phyloP scores from a whole-genome alignment of 1,284 basidiomycete genomes.

The Fomitopsis betulina region DNA sequence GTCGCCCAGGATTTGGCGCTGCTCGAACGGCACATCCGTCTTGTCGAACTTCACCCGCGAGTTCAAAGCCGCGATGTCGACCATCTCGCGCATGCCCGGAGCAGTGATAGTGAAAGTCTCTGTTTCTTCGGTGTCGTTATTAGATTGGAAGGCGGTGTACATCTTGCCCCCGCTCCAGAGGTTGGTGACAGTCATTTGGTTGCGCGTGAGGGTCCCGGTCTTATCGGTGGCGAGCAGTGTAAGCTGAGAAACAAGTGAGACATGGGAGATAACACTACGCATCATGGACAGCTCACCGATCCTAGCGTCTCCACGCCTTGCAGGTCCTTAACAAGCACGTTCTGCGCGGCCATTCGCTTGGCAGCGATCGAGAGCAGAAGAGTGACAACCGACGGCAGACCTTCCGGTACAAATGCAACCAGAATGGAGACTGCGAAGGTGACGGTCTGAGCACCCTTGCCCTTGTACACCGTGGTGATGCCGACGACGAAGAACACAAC shows the following conservation, averaged over 20 bases:
- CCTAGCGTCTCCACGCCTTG: conserved; percentile 70
- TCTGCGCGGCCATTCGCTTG: conserved; percentile 67
- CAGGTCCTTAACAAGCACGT: conserved; percentile 66
- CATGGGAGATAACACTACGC: background rate
- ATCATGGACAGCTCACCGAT: background rate
- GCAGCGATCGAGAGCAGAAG: conserved; percentile 68
- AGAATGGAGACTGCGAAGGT: conserved; percentile 69
- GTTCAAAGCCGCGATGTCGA: conserved; percentile 60
- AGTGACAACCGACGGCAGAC: conserved; percentile 67
- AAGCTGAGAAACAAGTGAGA: conserved; percentile 30
- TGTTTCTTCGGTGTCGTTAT: conserved; percentile 57
- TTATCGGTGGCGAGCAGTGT: conserved; percentile 72
- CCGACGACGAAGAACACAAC: conserved; percentile 63
- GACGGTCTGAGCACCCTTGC: conserved; percentile 53
- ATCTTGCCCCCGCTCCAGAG: conserved; percentile 57
- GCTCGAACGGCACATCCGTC: conserved; percentile 56
- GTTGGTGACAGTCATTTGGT: conserved; percentile 71
- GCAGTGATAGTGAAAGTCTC: conserved; percentile 44
- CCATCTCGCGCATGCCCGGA: conserved; percentile 57
- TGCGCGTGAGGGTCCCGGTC: conserved; percentile 70
- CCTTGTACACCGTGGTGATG: conserved; percentile 61
- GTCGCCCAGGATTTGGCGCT: conserved; percentile 60
- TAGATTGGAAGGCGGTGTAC: conserved; percentile 64
- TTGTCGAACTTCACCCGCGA: conserved; percentile 68
- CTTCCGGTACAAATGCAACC: conserved; percentile 70